These are phyloP conservation scores for Xylaria telfairii DNA, from an alignment of 495 filamentous ascomycete species.

Conservation along the genomic window DNA sequence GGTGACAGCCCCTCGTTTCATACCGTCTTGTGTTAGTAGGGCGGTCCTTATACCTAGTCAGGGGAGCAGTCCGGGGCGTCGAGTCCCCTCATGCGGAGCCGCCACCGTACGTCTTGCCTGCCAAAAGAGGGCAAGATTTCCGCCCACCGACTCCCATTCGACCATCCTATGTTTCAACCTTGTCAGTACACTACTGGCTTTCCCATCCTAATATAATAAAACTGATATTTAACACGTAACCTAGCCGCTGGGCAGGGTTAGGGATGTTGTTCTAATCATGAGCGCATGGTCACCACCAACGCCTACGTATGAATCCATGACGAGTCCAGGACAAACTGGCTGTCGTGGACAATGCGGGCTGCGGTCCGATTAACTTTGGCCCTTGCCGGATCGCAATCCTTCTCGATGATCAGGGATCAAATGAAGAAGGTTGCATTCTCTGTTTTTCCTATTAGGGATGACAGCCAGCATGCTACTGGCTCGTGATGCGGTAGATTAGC, in stretches of 20 bases:
- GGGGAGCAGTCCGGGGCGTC: not conserved
- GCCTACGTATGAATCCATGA: not conserved
- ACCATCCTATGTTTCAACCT: slow-evolving; percentile 5
- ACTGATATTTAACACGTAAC: not conserved
- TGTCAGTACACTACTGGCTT: not conserved
- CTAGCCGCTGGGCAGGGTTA: not conserved
- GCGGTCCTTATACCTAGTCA: not conserved
- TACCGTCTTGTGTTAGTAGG: not conserved
- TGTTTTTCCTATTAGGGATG: slow-evolving; percentile 23
- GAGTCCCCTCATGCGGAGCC: slow-evolving; percentile 11
- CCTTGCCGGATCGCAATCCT: slow-evolving; percentile 7
- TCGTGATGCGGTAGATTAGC: slow-evolving; percentile 26
- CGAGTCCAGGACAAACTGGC: not conserved
- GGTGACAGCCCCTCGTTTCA: not conserved
- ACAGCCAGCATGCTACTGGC: slow-evolving; percentile 33
- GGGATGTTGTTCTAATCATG: not conserved
- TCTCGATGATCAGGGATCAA: slow-evolving; percentile 14
- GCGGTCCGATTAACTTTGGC: slow-evolving; percentile 10
- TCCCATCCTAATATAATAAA: not conserved
- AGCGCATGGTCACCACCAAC: not conserved
- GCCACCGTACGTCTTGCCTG: slow-evolving; percentile 6
- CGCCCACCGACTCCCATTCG: not conserved
- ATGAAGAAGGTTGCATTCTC: slow-evolving; percentile 34
- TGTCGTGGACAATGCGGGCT: not conserved
- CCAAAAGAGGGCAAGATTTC: slow-evolving; percentile 14